Evolutionary conservation across 345 rosid genomes (phyloP), one percentile per base, ranked within the genome.

Genomic region (Gossypium sturtianum): DNA sequence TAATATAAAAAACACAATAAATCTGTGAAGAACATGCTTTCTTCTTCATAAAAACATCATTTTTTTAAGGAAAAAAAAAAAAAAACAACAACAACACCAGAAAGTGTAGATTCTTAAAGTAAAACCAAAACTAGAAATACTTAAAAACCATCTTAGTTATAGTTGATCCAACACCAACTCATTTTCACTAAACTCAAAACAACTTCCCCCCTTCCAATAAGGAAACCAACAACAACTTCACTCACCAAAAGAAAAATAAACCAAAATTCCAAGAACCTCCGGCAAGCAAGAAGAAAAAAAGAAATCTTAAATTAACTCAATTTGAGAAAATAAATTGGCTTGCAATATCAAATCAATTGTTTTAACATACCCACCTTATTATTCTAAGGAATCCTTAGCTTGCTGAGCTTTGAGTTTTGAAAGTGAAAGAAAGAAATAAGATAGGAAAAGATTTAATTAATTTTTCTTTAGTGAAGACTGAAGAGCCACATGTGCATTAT

Each of bases 341-440:
- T 51, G 11, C 43, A 73, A 62, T 60, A 66, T 71, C 59, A 22
- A 72, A 74, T 41, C 19, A 72, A 38, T 17, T 52, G 20, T 15
- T 52, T 15, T 12, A 47, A 22, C n/a, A 72, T 34, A 56, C 77
- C 75, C 59, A 60, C 72, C 74, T 73, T 34, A 34, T 57, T 78
- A 53, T 13, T 56, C 47, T 41, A 71, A 71, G 79, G 66, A 80
- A 70, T 80, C 83, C 62, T 54, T 43, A 44, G 72, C 20, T 44
- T 20, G 22, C 70, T 53, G 72, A 59, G 58, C 43, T 45, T 62
- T 58, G 45, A 16, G 72, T 69, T 27, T 49, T 56, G 72, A 69
- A 29, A 60, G 65, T 6, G 65, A 27, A 2, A 25, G 2, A 29
- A 54, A 22, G 43, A 47, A 27, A 45, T 25, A 49, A 49, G 16